A percentile compares a stretch with the other conserved stretches of the same genome.
Conservation (phyloP, 768 basidiomycete genomes). For the Pulveroboletus sp. region DNA sequence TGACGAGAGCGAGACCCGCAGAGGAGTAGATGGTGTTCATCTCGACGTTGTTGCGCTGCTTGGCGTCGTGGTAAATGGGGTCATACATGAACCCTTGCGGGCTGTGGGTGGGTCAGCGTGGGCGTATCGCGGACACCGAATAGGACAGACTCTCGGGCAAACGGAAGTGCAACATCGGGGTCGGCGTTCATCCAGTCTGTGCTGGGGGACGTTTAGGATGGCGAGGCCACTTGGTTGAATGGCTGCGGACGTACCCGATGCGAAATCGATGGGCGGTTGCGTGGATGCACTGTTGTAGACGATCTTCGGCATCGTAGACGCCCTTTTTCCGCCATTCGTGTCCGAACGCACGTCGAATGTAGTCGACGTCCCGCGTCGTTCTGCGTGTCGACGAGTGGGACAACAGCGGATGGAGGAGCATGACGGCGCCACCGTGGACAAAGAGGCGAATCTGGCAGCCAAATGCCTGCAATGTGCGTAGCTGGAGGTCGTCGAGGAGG, state of each 20-base stretch:
- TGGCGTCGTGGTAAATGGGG: conserved; percentile 56
- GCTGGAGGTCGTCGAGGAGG: conserved; percentile 53
- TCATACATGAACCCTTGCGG: conserved; percentile 41
- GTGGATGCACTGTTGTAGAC: conserved; percentile 55
- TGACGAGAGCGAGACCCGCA: conserved; percentile 52
- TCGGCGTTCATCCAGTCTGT: conserved; percentile 78
- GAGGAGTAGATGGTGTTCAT: conserved; percentile 60
- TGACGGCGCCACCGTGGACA: conserved; percentile 74
- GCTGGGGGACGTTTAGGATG: conserved; percentile 11
- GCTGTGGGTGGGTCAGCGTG: conserved; percentile 18
- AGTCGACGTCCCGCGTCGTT: conserved; percentile 67
- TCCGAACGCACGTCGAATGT: conserved; percentile 59
- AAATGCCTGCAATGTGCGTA: conserved; percentile 44
- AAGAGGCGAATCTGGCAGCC: conserved; percentile 54
- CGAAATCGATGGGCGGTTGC: conserved; percentile 48
- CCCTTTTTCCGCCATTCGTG: conserved; percentile 50
- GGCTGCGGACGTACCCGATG: conserved; percentile 38
- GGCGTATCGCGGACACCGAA: neutral
- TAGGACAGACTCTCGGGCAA: conserved; percentile 55
- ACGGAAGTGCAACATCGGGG: conserved; percentile 68
- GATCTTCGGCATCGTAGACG: conserved; percentile 48
- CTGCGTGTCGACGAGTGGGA: conserved; percentile 41
- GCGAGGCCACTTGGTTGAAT: neutral
- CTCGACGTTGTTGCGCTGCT: conserved; percentile 47
- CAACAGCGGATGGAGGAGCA: conserved; percentile 58